Evolutionary conservation across 176 grass and related monocot genomes (phyloP).

Genomic region (Chrysopogon serrulatus): DNA sequence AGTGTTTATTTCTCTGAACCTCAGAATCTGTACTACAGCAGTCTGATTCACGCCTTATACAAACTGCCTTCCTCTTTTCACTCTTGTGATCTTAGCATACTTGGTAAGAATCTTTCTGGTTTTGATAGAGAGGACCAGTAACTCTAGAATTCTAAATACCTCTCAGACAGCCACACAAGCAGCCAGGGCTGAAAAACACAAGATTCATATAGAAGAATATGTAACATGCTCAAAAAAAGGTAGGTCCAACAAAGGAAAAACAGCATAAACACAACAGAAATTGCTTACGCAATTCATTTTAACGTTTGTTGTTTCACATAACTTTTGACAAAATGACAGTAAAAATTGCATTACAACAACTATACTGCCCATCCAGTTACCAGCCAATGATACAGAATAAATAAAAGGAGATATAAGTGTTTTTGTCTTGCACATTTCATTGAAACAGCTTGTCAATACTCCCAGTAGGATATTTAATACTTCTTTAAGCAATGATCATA

Average conservation of each 20-base stretch:
- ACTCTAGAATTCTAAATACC: constrained; percentile 3
- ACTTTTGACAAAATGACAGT: not conserved
- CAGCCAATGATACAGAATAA: not conserved
- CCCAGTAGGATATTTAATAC: not conserved
- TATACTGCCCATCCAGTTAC: not conserved
- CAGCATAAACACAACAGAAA: not conserved
- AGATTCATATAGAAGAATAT: constrained; percentile 9
- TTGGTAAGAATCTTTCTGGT: not conserved
- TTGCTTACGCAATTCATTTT: not conserved
- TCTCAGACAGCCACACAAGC: not conserved
- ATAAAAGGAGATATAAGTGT: not conserved
- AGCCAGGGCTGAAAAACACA: constrained; percentile 14
- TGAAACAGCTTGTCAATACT: not conserved
- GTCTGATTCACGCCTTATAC: constrained; percentile 13
- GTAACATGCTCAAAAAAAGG: not conserved
- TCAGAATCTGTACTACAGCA: constrained; percentile 13
- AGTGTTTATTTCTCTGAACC: not conserved
- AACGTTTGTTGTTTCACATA: not conserved
- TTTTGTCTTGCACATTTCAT: not conserved
- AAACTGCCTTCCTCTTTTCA: constrained; percentile 20
- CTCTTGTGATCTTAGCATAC: not conserved
- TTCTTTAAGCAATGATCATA: not conserved
- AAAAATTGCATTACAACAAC: constrained; percentile 1
- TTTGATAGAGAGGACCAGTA: constrained; percentile 1
- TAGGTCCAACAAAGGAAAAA: not conserved